Evolutionary conservation across 495 filamentous ascomycete genomes (phyloP).

Genomic region (Pseudevernia furfuracea): DNA sequence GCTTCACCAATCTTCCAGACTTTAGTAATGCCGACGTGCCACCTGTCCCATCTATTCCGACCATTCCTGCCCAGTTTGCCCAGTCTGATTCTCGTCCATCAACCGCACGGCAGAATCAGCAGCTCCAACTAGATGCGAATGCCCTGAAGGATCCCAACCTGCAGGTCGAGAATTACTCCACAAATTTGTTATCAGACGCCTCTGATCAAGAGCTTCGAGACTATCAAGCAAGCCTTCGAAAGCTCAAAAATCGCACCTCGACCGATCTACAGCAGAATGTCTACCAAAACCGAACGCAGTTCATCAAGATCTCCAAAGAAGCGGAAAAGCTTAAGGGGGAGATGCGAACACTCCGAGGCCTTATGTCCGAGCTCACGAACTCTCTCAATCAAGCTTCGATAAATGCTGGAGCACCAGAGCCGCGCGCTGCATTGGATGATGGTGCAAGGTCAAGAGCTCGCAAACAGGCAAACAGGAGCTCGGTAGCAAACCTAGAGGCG

Average conservation of each 20-base stretch:
- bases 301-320: conserved; percentile 98
- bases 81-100: conserved; percentile 40
- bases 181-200: conserved; percentile 61
- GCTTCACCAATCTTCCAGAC: conserved; percentile 73
- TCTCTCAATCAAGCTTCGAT: conserved; percentile 64
- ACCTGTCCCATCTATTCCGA: conserved; percentile 55
- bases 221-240: conserved; percentile 67
- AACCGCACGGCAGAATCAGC: conserved; percentile 34
- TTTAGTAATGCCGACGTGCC: conserved; percentile 55
- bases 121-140: conserved; percentile 56
- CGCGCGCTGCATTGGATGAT: conserved; percentile 32
- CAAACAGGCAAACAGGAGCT: conserved; percentile 44
- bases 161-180: conserved; percentile 50
- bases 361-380: conserved; percentile 84
- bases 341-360: conserved; percentile 78
- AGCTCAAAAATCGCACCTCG: conserved; percentile 74
- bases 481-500: conserved; percentile 86
- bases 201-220: conserved; percentile 89
- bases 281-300: conserved; percentile 95
- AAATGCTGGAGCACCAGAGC: conserved; percentile 31
- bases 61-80: conserved; percentile 45
- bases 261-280: conserved; percentile 92
- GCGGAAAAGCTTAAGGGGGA: conserved; percentile 95
- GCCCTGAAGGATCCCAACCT: conserved; percentile 75
- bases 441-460: conserved; percentile 35